Evolutionary conservation across 1,284 basidiomycete genomes (phyloP), one percentile per base, ranked within the genome.

Genomic region (Fomitopsis betulina): DNA sequence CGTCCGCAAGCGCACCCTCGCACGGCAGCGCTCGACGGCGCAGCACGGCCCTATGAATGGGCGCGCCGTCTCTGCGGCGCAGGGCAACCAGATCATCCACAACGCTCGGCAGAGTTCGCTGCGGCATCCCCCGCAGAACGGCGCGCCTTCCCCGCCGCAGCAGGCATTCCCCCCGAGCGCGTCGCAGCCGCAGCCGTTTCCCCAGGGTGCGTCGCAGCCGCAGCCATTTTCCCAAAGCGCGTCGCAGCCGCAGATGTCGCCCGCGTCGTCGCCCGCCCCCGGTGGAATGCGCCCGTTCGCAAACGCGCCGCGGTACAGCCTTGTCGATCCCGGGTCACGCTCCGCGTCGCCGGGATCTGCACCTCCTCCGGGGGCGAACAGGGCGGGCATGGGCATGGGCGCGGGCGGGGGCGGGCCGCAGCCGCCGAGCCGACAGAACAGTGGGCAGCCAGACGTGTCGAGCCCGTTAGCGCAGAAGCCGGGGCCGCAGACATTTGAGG

Each of bases 401-500:
- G 33, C 35, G 32, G 35, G 21, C 3, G n/a, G 43, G 15, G 7
- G 9, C 7, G 6, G 57, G 25, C 66, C 30, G 32, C 35, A 21
- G 25, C 37, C 42, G 25, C 37, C 42, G 40, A 23, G 35, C n/a
- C 40, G 39, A 13, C 56, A 56, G 6, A 54, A 56, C 38, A 47
- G 56, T 17, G 55, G 38, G 25, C 40, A 33, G 42, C 39, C 23
- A 12, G 38, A 57, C 6, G 40, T 33, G 19, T 42, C 38, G 42
- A 53, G 33, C 40, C 50, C 30, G 32, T 15, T 51, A 10, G 39
- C 56, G 19, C 56, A 51, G 27, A 57, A 53, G 51, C 33, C 54
- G 62, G 81, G 83, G 8, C 86, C 91, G 2, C 79, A 87, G 67
- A 96, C 93, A 47, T 97, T 96, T 73, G 90, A 88, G 37, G 94